Evolutionary conservation across 805 yeast species (phyloP), one percentile per base, ranked within the genome.

Genomic region (Kluyveromyces nonfermentans): DNA sequence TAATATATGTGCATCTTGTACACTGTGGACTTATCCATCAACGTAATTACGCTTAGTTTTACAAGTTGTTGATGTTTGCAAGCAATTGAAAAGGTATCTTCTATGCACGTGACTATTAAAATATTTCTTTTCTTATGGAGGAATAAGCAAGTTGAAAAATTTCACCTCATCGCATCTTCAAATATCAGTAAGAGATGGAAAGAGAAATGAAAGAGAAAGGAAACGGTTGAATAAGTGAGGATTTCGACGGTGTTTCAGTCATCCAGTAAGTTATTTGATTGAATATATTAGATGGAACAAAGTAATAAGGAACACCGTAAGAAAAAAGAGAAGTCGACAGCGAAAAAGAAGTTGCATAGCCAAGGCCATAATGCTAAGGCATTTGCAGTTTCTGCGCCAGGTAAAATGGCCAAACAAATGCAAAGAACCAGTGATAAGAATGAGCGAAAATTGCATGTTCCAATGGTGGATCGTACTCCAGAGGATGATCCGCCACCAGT

Each of bases 401-500:
- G 93, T 15, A 88, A 86, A 62, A 72, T 89, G 62, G 88, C 85
- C 53, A 74, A 84, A 49, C 80, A 75, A 73, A 95, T 96, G 50
- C 77, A 78, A 58, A 75, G 98, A 62, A 67, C 94, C 5, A 83
- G 83, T 50, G 99, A 93, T 59, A 70, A 73, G 22, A 69, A 79
- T 49, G 97, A 93, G 63, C 81, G 75, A 58, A 84, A 81, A 58
- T 74, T 84, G 59, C 97, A 93, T 70, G 97, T 89, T 17, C 97
- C 98, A 14, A 89, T 93, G 97, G 83, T 93, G 41, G 95, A 93
- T 62, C 73, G 97, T 53, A 88, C 97, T 0, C 97, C 97, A 0
- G 97, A 90, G 45, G 96, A 90, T 57, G 94, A 86, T 53, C 96
- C 97, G 4, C 97, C 97, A 17, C 99, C 99, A 35, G 82, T 93